Evolutionary conservation across 2,329 filamentous ascomycete genomes (phyloP), one percentile per base, ranked within the genome.

Genomic region (Aspergillus flavus): DNA sequence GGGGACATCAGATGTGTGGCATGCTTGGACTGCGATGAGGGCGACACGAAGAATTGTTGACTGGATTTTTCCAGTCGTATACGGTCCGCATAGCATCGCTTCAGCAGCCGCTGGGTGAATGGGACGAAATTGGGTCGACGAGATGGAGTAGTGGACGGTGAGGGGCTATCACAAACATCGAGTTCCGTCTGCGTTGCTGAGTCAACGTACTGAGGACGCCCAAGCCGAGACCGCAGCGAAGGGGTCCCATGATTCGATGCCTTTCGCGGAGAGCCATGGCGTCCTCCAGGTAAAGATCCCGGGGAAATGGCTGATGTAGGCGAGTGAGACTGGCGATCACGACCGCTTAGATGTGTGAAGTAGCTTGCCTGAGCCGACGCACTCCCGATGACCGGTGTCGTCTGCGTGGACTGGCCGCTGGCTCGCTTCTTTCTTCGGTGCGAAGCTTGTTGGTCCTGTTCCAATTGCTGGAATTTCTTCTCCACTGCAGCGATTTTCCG

Each of bases 401-500:
- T 84, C 58, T 85, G 78, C 16, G 76, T 80, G 23, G 84, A 85
- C 57, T 83, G 83, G 50, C 81, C 85, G 70, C 84, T 87, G 61
- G 82, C 82, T 59, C 84, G 80, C 71, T 88, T 86, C 72, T 84
- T 86, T 74, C 84, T 85, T 67, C 80, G 83, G 60, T 82, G 83
- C 36, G 71, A 65, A 19, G 71, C 66, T 62, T 83, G 81, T 67
- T 86, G 84, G 64, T 88, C 85, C 55, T 84, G 80, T 68, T 88
- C 87, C 65, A 87, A 79, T 68, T 86, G 83, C 66, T 86, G 83
- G 65, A 89, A 89, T 63, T 88, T 83, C 66, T 85, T 85, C 69
- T 89, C 87, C 48, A 86, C 84, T 61, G 86, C 86, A 59, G 86
- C 85, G 54, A 89, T 81, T 74, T 89, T 89, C 63, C 86, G 84